Base-by-base conservation (phyloP, 2,329 filamentous ascomycete species). In the Didymellaceae sp. region DNA sequence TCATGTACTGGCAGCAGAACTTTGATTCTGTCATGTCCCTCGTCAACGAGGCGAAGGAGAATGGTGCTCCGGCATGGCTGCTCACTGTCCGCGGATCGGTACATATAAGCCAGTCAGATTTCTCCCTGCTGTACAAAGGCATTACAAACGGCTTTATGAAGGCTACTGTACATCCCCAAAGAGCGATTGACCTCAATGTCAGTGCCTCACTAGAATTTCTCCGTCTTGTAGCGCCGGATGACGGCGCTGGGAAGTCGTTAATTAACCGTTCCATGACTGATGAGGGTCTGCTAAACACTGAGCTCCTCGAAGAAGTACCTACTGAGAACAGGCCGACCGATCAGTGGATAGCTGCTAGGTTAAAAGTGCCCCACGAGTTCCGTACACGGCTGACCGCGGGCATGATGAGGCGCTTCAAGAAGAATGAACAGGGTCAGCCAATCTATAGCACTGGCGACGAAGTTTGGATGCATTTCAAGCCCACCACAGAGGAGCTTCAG, bases 1-100 rank as follows among this genome's bases (percentile, higher is more conserved):
- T 88, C 72, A 87, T 87, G 77, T 86, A 88, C 70, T 88, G 86
- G 86, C 78, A 81, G 17, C 75, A 78, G 2, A 89, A 88, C 54
- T 86, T 86, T 62, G 73, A 82, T 31, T 77, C 80, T 26, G 77
- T 87, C 8, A 76, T 80, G 54, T 74, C 76, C 0, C 73, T 88
- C 13, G 82, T 84, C 65, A 72, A 79, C 18, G 84, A 88, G 68
- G 81, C 77, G 1, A 77, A 74, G 30, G 75, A 76, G 8, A 74
- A 77, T 7, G 77, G 77, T 9, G 71, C 70, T 6, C 78, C 77
- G 8, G 68, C 77, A 6, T 80, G 76, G 64, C 67, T 79, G 0
- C 64, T 78, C 38, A 80, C 78, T 0, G 71, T 80, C 5, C 71
- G 78, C 28, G 86, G 86, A 20, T 86, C 84, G 1, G 82, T 87